Conservation (phyloP, 176 grass and related monocot species). For the Echinochloa phyllopogon region DNA sequence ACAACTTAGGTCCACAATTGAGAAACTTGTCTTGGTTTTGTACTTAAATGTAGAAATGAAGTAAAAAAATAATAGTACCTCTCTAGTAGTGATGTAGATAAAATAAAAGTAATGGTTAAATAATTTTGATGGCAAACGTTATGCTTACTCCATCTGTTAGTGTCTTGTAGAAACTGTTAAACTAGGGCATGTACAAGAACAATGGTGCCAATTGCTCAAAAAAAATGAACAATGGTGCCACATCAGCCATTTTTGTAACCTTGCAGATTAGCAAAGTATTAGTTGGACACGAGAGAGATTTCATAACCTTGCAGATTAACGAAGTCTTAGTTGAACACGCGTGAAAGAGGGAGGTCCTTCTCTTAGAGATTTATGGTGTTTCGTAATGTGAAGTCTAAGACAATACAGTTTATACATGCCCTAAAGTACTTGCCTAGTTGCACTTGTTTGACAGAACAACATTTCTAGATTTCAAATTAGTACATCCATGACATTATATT, state of each 20-base stretch:
- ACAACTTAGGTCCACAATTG: background rate
- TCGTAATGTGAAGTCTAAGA: no score
- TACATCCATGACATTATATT: background rate
- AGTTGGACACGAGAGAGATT: background rate
- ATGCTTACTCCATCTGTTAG: background rate
- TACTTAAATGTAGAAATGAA: slow-evolving; percentile 7
- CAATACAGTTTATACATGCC: no score
- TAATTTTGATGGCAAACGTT: slow-evolving; percentile 10
- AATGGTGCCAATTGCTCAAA: background rate
- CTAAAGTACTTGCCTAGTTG: background rate
- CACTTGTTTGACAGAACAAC: background rate
- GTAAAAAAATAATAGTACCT: background rate
- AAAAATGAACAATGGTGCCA: background rate
- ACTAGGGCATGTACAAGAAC: background rate
- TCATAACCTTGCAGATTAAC: background rate
- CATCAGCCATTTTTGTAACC: background rate
- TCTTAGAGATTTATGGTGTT: background rate
- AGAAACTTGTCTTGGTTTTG: background rate
- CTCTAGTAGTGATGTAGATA: background rate
- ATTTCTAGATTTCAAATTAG: background rate
- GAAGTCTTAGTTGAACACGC: background rate
- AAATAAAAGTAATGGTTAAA: background rate
- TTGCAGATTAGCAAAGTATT: background rate
- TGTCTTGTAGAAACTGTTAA: background rate
- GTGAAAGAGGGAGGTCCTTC: background rate